These are phyloP conservation scores for Rhytidiadelphus loreus DNA, from an alignment of 225 moss, liverwort and hornwort species.

Conservation along the genomic window DNA sequence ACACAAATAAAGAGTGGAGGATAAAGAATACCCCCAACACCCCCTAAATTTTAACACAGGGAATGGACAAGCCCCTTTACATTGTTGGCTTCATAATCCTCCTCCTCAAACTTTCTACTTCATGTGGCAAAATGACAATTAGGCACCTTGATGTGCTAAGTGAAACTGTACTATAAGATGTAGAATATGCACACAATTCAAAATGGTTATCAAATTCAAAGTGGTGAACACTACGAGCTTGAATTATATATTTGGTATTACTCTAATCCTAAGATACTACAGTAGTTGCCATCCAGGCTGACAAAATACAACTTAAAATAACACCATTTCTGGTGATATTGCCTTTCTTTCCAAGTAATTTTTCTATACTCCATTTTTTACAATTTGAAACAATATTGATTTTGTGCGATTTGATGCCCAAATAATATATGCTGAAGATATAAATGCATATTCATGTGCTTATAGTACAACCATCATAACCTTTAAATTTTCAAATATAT, in stretches of 20 bases:
- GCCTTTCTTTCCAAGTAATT: background rate
- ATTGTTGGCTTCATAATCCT: no score
- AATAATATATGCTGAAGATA: background rate
- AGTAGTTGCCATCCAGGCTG: background rate
- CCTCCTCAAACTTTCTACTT: background rate
- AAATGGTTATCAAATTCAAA: background rate
- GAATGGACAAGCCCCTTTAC: no score
- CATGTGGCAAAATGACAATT: background rate
- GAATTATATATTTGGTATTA: background rate
- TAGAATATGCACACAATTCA: background rate
- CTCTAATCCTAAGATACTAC: background rate
- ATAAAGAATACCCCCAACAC: no score
- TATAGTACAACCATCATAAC: background rate
- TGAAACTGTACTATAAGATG: fast-evolving
- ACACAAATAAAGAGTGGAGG: no score
- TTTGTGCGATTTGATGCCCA: background rate
- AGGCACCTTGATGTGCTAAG: background rate
- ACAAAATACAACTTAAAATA: background rate
- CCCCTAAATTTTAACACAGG: no score
- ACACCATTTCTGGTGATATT: no score
- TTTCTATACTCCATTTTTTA: background rate
- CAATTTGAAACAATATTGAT: background rate
- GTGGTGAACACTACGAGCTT: fast-evolving
- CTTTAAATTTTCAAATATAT: background rate
- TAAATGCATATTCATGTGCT: background rate